Conservation (phyloP, 2,329 filamentous ascomycete genomes). For the Trichoderma lentiforme region DNA sequence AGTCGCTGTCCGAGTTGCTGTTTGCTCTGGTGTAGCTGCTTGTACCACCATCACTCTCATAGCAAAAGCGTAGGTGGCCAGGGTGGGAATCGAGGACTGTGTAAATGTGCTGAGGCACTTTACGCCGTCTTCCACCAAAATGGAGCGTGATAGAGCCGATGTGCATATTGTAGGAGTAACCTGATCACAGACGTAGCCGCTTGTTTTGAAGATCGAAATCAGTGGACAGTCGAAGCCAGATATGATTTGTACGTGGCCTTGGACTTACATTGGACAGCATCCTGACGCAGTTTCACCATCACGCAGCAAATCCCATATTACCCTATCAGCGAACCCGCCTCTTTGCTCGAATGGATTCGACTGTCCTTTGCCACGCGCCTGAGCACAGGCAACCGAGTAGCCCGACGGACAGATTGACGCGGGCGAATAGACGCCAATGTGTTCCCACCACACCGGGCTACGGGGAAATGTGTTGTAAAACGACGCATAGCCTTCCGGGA, state of each 20-base stretch:
- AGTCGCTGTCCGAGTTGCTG: not conserved
- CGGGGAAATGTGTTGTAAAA: no score
- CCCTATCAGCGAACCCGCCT: no score
- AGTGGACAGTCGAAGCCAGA: not conserved
- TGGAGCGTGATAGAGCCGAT: no score
- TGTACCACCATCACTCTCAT: not conserved
- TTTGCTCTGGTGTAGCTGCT: rapidly evolving
- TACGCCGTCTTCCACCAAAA: no score
- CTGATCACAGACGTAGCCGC: not conserved
- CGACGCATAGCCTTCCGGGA: not conserved
- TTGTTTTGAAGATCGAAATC: not conserved
- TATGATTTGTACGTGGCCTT: not conserved
- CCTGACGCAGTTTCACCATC: not conserved
- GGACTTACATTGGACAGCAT: not conserved
- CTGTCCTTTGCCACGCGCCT: not conserved
- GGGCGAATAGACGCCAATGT: not conserved
- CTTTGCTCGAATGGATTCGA: not conserved
- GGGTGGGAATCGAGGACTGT: no score
- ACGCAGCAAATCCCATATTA: not conserved
- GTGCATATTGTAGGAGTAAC: no score
- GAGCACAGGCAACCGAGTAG: not conserved
- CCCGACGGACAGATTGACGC: not conserved
- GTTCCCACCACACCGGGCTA: no score
- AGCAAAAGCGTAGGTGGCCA: no score
- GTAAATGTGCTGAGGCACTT: no score